Evolutionary conservation across 2,329 filamentous ascomycete species (phyloP), one percentile per base, ranked within the genome.

Genomic region (Pseudogymnoascus sp.): DNA sequence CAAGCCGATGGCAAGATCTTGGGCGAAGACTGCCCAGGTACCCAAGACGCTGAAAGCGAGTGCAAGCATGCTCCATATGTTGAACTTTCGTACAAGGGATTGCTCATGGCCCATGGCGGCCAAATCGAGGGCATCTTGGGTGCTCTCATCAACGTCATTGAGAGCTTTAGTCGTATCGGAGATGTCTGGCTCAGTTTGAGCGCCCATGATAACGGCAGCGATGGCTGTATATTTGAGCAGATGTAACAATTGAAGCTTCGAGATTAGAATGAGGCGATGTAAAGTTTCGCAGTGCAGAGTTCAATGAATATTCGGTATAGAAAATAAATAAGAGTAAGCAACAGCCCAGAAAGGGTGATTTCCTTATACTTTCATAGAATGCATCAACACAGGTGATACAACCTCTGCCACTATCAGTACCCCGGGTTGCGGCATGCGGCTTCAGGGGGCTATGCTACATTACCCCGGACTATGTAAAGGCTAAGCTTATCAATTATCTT

Each of bases 21-120:
- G 80, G 0, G 82, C 82, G 64, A 83, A 81, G 0, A 81, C 83
- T 0, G 79, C 80, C 75, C 81, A 84, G 4, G 82, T 84, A 62
- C 81, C 81, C 31, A 84, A 73, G 11, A 84, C 80, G 62, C 77
- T 81, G 63, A 84, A 83, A 29, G 81, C 79, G 17, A 84, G 74
- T 17, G 80, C 78, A 9, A 84, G 74, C 80, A 84, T 83, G 69
- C 80, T 83, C 78, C 76, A 79, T 5, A 78, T 70, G 68, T 75
- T 76, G 68, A 84, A 84, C 66, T 83, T 77, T 10, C 76, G 73
- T 8, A 71, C 71, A 33, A 78, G 67, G 47, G 73, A 73, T 69
- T 77, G 74, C 66, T 73, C 70, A 66, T 77, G 75, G 64, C 76
- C 76, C 66, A 77, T 69, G 8, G 70, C 72, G 2, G 74, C 75